Evolutionary conservation across 306 rosid genomes (phyloP).

Genomic region (Styphnolobium japonicum): DNA sequence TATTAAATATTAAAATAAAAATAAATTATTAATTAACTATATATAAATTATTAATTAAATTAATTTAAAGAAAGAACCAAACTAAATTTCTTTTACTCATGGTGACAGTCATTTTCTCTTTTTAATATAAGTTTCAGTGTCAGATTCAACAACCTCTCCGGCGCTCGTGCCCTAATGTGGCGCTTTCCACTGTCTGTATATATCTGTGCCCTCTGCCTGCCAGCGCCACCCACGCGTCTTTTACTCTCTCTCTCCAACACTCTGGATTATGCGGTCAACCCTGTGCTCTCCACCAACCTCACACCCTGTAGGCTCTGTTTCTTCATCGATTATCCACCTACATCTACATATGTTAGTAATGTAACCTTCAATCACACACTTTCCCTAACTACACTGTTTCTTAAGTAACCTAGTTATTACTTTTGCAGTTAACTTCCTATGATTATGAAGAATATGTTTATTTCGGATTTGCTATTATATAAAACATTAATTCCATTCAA

Average conservation of each 20-base stretch:
- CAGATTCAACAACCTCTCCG: constrained; percentile 48
- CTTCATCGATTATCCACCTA: not conserved
- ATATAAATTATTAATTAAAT: no score
- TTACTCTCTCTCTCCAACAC: constrained; percentile 1
- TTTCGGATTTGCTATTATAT: not conserved
- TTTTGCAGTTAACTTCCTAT: not conserved
- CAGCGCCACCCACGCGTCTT: constrained; percentile 42
- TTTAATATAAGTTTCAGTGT: not conserved
- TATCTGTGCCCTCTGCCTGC: constrained; percentile 27
- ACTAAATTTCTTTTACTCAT: no score
- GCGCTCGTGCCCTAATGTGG: constrained; percentile 38
- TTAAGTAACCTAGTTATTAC: not conserved
- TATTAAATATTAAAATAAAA: no score
- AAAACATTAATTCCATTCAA: no score
- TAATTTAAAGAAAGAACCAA: no score
- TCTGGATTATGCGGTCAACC: constrained; percentile 34
- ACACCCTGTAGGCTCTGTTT: not conserved
- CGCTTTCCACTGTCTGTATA: not conserved
- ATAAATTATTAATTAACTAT: no score
- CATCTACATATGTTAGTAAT: no score
- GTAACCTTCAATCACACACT: not conserved
- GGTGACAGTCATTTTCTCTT: no score
- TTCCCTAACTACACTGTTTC: not conserved
- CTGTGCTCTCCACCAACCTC: not conserved
- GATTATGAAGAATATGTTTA: not conserved